Base-by-base conservation (phyloP, 352 stramenopile species). In the Phytophthora cactorum region DNA sequence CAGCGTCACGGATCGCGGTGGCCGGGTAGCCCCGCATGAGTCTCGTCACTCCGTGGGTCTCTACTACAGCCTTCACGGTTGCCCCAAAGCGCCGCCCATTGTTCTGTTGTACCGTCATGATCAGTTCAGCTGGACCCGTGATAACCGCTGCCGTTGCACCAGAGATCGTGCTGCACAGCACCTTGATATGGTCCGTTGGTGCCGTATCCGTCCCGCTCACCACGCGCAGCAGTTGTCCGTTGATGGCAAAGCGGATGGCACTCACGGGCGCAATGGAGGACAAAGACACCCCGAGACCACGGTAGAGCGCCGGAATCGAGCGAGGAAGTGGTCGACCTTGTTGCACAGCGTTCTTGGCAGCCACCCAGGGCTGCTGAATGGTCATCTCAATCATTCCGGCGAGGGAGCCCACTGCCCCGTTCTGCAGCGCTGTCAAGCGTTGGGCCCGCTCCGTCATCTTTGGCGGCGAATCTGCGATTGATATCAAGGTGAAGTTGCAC, bases 21-120 rank as follows among this genome's bases (percentile, higher is more conserved):
- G 78, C 70, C 5, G 81, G 72, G 17, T 92, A 67, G 5, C 74
- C 86, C 12, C 83, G 78, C 68, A 84, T 82, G 41, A 95, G 75
- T 22, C 84, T 78, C 45, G 57, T 47, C 5, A 76, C 58, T 11
- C 86, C 84, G 45, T 81, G 74, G 46, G 74, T 64, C 22, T 68
- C 52, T 34, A 82, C 66, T 34, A 93, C 70, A 25, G 87, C 75
- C 43, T 77, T 70, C 52, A 93, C 70, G 0, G 86, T 95, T 22
- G 68, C 68, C 2, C 65, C 71, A 47, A 95, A 85, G 59, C 71
- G 77, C 55, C 82, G 74, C 28, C 84, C 86, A 9, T 72, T 85
- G 78, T 90, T 90, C 59, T 93, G 86, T 71, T 95, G 86, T 55
- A 92, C 71, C 46, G 83, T 95, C 86, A 95, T 95, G 57, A 92